Conservation (phyloP, 306 rosid genomes). For the Trifolium repens region DNA sequence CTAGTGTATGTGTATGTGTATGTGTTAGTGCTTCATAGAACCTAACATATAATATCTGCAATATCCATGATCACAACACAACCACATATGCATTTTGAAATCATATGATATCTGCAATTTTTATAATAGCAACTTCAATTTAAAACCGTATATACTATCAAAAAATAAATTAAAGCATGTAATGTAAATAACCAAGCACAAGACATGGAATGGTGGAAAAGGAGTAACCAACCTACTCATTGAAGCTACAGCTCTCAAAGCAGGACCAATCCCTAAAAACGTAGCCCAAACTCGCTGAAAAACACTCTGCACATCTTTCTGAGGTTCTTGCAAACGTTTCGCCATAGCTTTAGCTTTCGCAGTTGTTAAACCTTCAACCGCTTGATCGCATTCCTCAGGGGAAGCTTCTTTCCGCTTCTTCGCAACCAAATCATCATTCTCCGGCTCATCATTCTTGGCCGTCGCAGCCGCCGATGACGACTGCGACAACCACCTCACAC, state of each 20-base stretch:
- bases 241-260: slow-evolving; percentile 74
- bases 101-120: background rate
- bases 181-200: background rate
- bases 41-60: too few species aligned
- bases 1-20: too few species aligned
- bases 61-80: too few species aligned
- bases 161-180: background rate
- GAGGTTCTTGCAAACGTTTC: slow-evolving; percentile 66
- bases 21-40: too few species aligned
- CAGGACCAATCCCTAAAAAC: slow-evolving; percentile 81
- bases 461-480: slow-evolving; percentile 45
- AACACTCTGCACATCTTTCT: slow-evolving; percentile 45
- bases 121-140: background rate
- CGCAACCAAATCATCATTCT: slow-evolving; percentile 48
- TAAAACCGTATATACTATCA: background rate
- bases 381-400: slow-evolving; percentile 95
- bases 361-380: slow-evolving; percentile 79
- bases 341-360: slow-evolving; percentile 94
- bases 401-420: slow-evolving; percentile 80
- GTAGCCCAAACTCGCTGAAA: slow-evolving; percentile 61
- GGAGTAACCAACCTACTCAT: slow-evolving; percentile 75
- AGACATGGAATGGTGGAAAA: background rate
- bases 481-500: slow-evolving; percentile 54
- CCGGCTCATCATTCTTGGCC: slow-evolving; percentile 51
- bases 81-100: too few species aligned